Evolutionary conservation across 768 basidiomycete genomes (phyloP), one percentile per base, ranked within the genome.

Genomic region (Trametes cingulata): DNA sequence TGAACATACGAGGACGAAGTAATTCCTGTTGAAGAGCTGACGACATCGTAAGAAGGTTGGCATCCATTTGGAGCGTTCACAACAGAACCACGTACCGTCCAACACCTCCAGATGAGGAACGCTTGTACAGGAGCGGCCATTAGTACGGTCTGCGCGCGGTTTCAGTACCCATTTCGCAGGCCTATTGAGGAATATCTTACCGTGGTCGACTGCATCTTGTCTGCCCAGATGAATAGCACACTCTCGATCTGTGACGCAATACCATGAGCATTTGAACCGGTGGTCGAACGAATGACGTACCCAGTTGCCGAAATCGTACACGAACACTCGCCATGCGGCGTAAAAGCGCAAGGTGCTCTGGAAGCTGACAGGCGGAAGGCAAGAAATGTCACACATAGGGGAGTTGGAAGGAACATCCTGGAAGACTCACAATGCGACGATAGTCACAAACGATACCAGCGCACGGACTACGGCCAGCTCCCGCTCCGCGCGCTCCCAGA

Each of bases 31-130:
- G 36, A 66, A 56, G 8, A 67, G 46, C 65, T 65, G 20, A 19
- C 10, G 29, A 24, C 29, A 19, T 43, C 10, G 3, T 7, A 46
- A 25, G 45, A 14, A 46, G 6, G 10, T 46, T 1, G 24, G 45
- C 29, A 10, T 33, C 6, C 29, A 33, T 33, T 4, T 10, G 29
- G 4, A 10, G 29, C 10, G 6, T 33, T 40, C 13, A 14, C 3
- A 9, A 47, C 13, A 17, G 19, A 13, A 14, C 2, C 12, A 45
- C 67, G 22, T 24, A 72, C 70, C 29, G 56, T 53, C 71, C 71
- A 71, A 58, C 71, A 72, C 24, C 71, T 61, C 67, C 68, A 68
- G 27, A 65, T 69, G 12, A 69, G 60, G 51, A 71, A 72, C 1
- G 60, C 60, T 49, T 72, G 71, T n/a, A 72, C 64, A 0, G 71